Evolutionary conservation across 2,329 filamentous ascomycete species (phyloP).

Genomic region (Chalaropsis thielavioides): DNA sequence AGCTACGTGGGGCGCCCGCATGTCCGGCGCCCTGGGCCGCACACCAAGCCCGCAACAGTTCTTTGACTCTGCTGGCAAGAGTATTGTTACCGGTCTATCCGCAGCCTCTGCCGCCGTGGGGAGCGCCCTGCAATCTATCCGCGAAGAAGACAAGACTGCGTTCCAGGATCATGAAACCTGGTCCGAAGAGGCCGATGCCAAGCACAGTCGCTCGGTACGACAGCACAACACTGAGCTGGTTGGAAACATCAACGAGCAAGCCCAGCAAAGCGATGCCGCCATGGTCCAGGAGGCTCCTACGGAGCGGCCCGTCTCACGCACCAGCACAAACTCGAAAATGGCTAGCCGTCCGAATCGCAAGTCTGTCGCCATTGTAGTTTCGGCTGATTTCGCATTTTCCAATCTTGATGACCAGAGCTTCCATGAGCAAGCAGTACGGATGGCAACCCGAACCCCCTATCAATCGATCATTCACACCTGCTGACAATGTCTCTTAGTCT

Average conservation of each 20-base stretch:
- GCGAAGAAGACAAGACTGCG: conserved; percentile 66
- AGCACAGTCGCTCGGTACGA: conserved; percentile 30
- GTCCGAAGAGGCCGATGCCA: conserved; percentile 75
- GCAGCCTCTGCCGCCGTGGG: conserved; percentile 72
- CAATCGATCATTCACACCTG: not conserved
- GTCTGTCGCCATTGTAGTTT: conserved; percentile 79
- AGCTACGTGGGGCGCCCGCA: conserved; percentile 55
- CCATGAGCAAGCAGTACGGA: conserved; percentile 69
- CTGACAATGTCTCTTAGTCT: conserved; percentile 37
- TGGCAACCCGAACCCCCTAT: not conserved
- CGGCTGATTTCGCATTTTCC: conserved; percentile 53
- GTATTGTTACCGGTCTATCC: conserved; percentile 65
- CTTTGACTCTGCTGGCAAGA: conserved; percentile 68
- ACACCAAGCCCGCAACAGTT: conserved; percentile 81
- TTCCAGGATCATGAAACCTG: conserved; percentile 80
- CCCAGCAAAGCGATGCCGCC: not conserved
- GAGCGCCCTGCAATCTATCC: conserved; percentile 66
- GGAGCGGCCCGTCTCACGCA: conserved; percentile 12
- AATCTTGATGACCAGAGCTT: conserved; percentile 44
- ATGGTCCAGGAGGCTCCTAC: not conserved
- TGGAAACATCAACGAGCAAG: not conserved
- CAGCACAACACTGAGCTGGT: conserved; percentile 14
- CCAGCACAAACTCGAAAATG: conserved; percentile 12
- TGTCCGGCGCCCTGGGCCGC: conserved; percentile 67
- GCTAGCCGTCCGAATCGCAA: conserved; percentile 33